A percentile compares a stretch with the other conserved stretches of the same genome.
Evolutionary conservation across 225 moss, liverwort and hornwort genomes (phyloP).

Genomic region (Sphagnum tenellum): DNA sequence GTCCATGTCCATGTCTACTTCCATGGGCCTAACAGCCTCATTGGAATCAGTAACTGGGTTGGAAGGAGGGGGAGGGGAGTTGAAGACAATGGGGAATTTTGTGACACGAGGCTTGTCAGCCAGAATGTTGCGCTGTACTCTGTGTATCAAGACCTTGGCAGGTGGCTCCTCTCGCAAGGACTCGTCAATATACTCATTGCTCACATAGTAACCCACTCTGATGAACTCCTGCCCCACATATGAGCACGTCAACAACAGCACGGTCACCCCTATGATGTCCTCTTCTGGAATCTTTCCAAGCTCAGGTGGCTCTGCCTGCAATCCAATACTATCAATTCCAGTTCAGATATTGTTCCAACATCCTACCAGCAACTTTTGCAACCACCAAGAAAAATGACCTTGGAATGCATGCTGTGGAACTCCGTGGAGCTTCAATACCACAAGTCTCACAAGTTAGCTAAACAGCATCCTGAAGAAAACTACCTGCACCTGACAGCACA

Average conservation of each 20-base stretch:
- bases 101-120: conserved; percentile 53
- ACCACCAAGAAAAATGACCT: no score
- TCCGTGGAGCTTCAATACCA: no score
- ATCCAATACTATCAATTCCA: no score
- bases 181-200: conserved; percentile 52
- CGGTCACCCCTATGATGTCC: conserved; percentile 51
- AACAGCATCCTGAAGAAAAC: no score
- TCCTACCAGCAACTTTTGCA: no score
- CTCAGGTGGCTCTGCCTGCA: conserved; percentile 47
- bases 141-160: conserved; percentile 42
- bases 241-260: conserved; percentile 50
- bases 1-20: no score
- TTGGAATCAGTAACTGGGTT: not conserved
- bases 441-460: no score
- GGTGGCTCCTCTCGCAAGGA: conserved; percentile 46
- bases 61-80: conserved; percentile 1
- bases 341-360: no score
- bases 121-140: conserved; percentile 50
- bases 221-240: conserved; percentile 56
- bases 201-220: conserved; percentile 49
- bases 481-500: no score
- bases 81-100: conserved; percentile 53
- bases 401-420: no score
- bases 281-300: conserved; percentile 47
- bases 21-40: conserved; percentile 8